These are phyloP conservation scores for Ganoderma lingzhi DNA, from an alignment of 1,284 basidiomycete species.

Conservation along the genomic window DNA sequence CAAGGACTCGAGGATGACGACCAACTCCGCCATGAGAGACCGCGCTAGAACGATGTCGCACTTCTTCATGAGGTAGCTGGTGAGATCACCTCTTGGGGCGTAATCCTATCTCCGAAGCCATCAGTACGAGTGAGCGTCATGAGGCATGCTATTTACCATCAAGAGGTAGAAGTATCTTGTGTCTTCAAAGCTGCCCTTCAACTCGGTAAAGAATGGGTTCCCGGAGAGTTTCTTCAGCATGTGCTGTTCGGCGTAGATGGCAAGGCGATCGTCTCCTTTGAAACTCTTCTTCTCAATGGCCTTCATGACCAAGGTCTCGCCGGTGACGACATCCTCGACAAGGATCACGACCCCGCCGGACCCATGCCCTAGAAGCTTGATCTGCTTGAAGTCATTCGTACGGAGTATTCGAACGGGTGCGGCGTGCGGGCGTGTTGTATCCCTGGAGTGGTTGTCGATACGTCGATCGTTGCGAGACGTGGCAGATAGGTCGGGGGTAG, in stretches of 20 bases:
- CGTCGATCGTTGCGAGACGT: not conserved
- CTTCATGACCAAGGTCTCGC: not conserved
- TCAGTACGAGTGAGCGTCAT: not conserved
- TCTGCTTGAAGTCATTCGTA: conserved; percentile 4
- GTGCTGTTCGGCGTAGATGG: conserved; percentile 1
- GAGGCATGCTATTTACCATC: not conserved
- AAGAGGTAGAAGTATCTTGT: conserved; percentile 3
- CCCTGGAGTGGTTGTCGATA: not conserved
- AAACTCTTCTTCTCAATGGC: conserved; percentile 1
- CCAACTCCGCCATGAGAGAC: conserved; percentile 1
- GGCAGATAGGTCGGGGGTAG: not conserved
- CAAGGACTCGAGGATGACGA: not conserved
- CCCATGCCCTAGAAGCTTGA: conserved; percentile 1
- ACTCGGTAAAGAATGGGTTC: not conserved
- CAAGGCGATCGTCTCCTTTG: not conserved
- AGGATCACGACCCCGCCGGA: not conserved
- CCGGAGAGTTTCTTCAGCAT: not conserved
- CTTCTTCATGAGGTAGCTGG: conserved; percentile 5
- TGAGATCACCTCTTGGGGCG: not conserved
- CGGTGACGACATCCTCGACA: not conserved
- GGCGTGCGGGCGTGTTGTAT: not conserved
- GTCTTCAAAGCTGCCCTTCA: conserved; percentile 2
- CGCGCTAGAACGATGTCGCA: not conserved
- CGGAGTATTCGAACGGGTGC: not conserved
- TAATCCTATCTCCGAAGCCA: not conserved